Evolutionary conservation across 306 rosid species (phyloP).

Genomic region (Trichosanthes cucumerina): DNA sequence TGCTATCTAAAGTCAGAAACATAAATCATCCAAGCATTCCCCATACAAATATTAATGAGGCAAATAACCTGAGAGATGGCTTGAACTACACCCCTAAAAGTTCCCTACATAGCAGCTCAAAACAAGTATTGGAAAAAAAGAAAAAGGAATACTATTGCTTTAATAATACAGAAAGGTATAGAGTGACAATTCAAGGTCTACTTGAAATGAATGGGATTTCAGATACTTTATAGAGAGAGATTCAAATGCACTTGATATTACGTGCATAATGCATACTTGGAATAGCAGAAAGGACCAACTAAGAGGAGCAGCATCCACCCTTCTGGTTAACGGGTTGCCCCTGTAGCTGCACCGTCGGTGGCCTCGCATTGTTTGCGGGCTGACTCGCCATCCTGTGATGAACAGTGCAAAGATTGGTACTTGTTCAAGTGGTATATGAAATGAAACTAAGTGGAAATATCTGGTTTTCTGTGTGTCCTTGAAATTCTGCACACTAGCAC

Average conservation of each 20-base stretch:
- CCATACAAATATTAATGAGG: background rate
- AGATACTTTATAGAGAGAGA: slow-evolving; percentile 5
- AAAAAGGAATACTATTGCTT: background rate
- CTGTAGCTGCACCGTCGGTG: slow-evolving; percentile 43
- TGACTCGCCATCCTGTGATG: slow-evolving; percentile 44
- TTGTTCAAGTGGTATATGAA: background rate
- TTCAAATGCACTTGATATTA: slow-evolving; percentile 3
- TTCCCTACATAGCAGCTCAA: background rate
- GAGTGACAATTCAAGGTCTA: background rate
- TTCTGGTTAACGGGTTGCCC: slow-evolving; percentile 54
- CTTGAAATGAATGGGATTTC: background rate
- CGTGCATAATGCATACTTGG: slow-evolving; percentile 7
- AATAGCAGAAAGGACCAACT: slow-evolving; percentile 8
- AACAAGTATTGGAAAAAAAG: background rate
- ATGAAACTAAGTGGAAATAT: background rate
- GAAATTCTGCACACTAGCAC: background rate
- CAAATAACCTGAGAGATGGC: background rate
- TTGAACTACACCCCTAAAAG: background rate
- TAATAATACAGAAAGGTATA: slow-evolving; percentile 1
- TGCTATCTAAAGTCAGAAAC: background rate
- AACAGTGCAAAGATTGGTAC: background rate
- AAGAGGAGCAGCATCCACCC: slow-evolving; percentile 54
- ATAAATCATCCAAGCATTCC: background rate
- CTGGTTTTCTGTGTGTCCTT: background rate
- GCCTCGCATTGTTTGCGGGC: slow-evolving; percentile 40